Evolutionary conservation across 1,284 basidiomycete species (phyloP).

Genomic region (Abortiporus biennis): DNA sequence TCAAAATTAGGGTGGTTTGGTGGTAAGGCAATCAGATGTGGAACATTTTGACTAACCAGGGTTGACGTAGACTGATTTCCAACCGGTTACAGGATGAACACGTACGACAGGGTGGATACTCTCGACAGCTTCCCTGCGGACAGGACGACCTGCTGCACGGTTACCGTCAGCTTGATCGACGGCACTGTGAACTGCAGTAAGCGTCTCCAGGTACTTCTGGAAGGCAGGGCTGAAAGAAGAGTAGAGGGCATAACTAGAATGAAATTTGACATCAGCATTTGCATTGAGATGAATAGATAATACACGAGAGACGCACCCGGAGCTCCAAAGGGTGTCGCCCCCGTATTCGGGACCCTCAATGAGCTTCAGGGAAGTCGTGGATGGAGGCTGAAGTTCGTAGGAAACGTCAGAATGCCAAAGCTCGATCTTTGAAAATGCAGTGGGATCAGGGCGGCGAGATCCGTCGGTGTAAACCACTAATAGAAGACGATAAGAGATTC

Average conservation of each 20-base stretch:
- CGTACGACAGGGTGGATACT: conserved; percentile 63
- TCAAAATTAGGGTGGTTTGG: conserved; percentile 4
- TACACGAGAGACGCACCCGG: conserved; percentile 37
- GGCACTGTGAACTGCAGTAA: conserved; percentile 62
- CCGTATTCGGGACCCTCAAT: conserved; percentile 59
- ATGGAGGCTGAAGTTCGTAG: conserved; percentile 74
- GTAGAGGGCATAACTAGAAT: conserved; percentile 54
- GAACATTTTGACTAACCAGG: conserved; percentile 46
- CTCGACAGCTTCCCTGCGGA: conserved; percentile 66
- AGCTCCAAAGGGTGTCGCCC: conserved; percentile 69
- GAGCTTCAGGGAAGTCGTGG: conserved; percentile 63
- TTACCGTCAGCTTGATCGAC: conserved; percentile 64
- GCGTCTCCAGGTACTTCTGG: conserved; percentile 61
- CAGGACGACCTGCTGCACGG: conserved; percentile 55
- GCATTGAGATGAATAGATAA: neutral
- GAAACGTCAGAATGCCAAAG: conserved; percentile 83
- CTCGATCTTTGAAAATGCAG: conserved; percentile 69
- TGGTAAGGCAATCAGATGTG: conserved; percentile 7
- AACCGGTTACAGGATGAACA: conserved; percentile 76
- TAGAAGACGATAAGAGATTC: conserved; percentile 4
- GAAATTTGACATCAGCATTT: conserved; percentile 11
- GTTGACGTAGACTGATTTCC: conserved; percentile 76
- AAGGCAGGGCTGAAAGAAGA: conserved; percentile 64
- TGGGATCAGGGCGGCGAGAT: conserved; percentile 61
- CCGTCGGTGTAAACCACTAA: conserved; percentile 67